Conservation (phyloP, 768 basidiomycete genomes). For the Auricularia cornea region DNA sequence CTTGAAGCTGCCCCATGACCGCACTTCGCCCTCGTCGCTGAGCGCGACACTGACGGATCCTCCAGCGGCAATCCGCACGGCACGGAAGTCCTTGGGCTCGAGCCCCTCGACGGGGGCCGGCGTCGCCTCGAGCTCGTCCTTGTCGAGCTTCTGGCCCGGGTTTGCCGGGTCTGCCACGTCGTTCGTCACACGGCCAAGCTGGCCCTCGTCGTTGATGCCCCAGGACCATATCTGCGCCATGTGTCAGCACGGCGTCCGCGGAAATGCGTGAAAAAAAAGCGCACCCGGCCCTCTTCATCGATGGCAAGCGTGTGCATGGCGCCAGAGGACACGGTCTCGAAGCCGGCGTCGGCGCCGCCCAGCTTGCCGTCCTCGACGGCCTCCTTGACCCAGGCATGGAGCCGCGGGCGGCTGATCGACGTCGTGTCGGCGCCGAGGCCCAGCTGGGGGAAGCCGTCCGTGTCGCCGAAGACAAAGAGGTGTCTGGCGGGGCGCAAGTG, state of each 20-base stretch:
- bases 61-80: slow-evolving; percentile 74
- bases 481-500: slow-evolving; percentile 57
- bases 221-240: slow-evolving; percentile 65
- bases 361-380: slow-evolving; percentile 65
- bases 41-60: slow-evolving; percentile 86
- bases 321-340: slow-evolving; percentile 73
- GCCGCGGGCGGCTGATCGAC: neutral
- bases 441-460: slow-evolving; percentile 92
- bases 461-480: slow-evolving; percentile 76
- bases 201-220: slow-evolving; percentile 83
- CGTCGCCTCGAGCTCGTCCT: slow-evolving; percentile 41
- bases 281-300: slow-evolving; percentile 82
- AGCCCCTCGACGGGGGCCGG: slow-evolving; percentile 34
- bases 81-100: slow-evolving; percentile 72
- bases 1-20: slow-evolving; percentile 86
- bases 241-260: slow-evolving; percentile 4
- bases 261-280: slow-evolving; percentile 23
- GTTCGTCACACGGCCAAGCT: slow-evolving; percentile 70
- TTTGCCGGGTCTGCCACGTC: slow-evolving; percentile 51
- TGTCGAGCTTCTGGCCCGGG: slow-evolving; percentile 47
- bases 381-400: slow-evolving; percentile 68
- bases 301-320: slow-evolving; percentile 86
- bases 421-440: slow-evolving; percentile 69
- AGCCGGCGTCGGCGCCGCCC: slow-evolving; percentile 63
- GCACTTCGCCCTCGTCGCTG: slow-evolving; percentile 66